phyloP scores from a whole-genome alignment of 2,329 filamentous ascomycete species.

The Dothiorella sarmentorum region DNA sequence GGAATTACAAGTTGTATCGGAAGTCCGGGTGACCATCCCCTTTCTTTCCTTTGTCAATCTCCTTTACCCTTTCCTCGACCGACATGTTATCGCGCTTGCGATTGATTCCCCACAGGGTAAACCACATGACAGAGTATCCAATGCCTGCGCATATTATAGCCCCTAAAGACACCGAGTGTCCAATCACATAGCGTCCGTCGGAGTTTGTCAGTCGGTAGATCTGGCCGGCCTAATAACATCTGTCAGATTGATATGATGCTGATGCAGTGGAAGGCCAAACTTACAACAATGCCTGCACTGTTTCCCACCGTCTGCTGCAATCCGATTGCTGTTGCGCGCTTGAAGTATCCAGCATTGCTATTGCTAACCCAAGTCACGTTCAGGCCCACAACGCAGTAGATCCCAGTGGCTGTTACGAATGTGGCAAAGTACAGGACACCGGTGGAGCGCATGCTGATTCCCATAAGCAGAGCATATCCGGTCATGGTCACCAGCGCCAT shows the following conservation, averaged over 20 bases:
- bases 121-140: not conserved
- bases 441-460: slow-evolving; percentile 53
- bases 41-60: not conserved
- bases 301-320: slow-evolving; percentile 71
- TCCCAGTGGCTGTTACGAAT: slow-evolving; percentile 68
- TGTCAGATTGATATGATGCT: not conserved
- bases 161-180: not conserved
- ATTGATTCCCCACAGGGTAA: not conserved
- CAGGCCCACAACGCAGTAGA: slow-evolving; percentile 62
- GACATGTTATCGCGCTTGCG: not conserved
- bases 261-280: not conserved
- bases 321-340: slow-evolving; percentile 68
- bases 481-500: slow-evolving; percentile 62
- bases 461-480: slow-evolving; percentile 62
- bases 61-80: not conserved
- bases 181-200: not conserved
- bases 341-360: slow-evolving; percentile 74
- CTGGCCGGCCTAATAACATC: not conserved
- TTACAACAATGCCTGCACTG: slow-evolving; percentile 48
- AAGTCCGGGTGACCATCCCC: not conserved
- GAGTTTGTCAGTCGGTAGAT: not conserved
- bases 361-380: slow-evolving; percentile 60
- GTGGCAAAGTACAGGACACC: slow-evolving; percentile 66
- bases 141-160: not conserved
- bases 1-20: not conserved